phyloP scores from a whole-genome alignment of 176 grass and related monocot genomes.

The Melocanna baccifera region DNA sequence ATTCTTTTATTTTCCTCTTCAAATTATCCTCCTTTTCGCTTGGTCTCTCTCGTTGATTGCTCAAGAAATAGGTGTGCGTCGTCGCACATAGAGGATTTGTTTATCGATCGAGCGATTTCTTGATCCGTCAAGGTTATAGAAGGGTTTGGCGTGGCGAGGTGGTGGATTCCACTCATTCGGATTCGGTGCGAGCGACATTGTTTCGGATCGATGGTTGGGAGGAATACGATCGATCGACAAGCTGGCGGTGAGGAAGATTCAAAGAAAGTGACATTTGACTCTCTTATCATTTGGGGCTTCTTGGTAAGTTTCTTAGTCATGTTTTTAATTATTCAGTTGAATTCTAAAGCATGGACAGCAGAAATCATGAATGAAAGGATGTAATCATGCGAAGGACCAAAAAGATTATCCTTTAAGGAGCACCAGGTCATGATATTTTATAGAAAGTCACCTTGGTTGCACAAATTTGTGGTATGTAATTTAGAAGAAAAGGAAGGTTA shows the following conservation, averaged over 20 bases:
- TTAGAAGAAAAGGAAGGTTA: neutral
- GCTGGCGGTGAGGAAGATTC: slow-evolving; percentile 65
- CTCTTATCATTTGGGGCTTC: slow-evolving; percentile 70
- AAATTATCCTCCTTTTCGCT: neutral
- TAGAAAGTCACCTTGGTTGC: neutral
- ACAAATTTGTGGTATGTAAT: neutral
- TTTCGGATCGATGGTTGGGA: slow-evolving; percentile 86
- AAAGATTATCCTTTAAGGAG: neutral
- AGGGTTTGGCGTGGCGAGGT: slow-evolving; percentile 67
- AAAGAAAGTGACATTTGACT: slow-evolving; percentile 50
- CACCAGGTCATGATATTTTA: neutral
- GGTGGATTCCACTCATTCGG: slow-evolving; percentile 57
- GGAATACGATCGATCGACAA: slow-evolving; percentile 67
- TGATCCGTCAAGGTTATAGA: slow-evolving; percentile 35
- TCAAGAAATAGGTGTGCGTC: neutral
- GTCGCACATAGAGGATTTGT: neutral
- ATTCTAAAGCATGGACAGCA: neutral
- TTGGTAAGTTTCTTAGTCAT: slow-evolving; percentile 38
- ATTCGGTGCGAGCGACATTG: slow-evolving; percentile 55
- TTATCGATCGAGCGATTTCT: neutral
- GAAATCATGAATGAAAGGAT: no score
- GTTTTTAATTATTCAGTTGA: neutral
- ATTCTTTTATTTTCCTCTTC: neutral
- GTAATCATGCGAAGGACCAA: neutral
- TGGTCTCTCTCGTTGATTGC: neutral